Conservation (phyloP, 2,329 filamentous ascomycete species). For the Arthrobotrys sphaeroides region DNA sequence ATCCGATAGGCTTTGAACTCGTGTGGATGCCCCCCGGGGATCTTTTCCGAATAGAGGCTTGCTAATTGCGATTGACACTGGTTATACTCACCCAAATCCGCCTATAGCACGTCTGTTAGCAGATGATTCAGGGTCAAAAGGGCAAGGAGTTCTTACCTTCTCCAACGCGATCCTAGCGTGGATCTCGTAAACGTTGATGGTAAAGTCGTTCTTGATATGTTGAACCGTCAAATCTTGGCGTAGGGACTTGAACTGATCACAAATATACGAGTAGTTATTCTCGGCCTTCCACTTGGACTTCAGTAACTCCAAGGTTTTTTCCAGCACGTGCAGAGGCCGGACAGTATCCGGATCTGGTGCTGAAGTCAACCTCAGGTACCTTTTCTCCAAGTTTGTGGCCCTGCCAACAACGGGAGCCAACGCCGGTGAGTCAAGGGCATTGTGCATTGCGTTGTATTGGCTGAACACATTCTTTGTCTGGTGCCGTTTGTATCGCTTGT, state of each 20-base stretch:
- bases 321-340: constrained; percentile 80
- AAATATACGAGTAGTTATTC: constrained; percentile 95
- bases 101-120: constrained; percentile 60
- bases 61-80: constrained; percentile 99
- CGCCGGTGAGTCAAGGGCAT: constrained; percentile 63
- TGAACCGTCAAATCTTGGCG: constrained; percentile 98
- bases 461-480: constrained; percentile 56
- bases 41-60: constrained; percentile 83
- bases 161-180: constrained; percentile 97
- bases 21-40: constrained; percentile 82
- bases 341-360: constrained; percentile 89
- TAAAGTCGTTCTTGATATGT: constrained; percentile 95
- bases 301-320: constrained; percentile 84
- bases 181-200: constrained; percentile 94
- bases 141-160: constrained; percentile 66
- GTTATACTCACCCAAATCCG: constrained; percentile 99
- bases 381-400: constrained; percentile 86
- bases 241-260: constrained; percentile 98
- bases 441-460: constrained; percentile 65
- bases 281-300: constrained; percentile 95
- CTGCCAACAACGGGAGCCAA: constrained; percentile 79
- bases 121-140: background rate
- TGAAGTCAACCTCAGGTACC: constrained; percentile 90
- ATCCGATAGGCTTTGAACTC: constrained; percentile 99
- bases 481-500: constrained; percentile 45